A percentile compares a stretch with the other conserved stretches of the same genome.
Evolutionary conservation across 352 stramenopile genomes (phyloP).

Genomic region (Pythium catenulatum): DNA sequence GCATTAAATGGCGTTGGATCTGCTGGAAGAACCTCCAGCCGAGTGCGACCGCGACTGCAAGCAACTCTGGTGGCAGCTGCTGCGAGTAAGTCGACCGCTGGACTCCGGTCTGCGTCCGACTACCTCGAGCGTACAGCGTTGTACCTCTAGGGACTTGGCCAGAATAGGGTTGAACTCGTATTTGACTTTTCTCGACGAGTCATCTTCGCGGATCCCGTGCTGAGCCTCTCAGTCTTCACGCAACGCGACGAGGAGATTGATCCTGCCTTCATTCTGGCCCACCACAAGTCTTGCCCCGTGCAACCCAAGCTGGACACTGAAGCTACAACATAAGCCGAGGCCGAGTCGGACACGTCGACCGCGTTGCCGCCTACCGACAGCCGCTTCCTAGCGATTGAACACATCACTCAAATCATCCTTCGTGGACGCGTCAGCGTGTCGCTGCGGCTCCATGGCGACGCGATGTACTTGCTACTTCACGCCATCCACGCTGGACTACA

Average conservation of each 20-base stretch:
- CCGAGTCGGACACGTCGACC: slow-evolving; percentile 23
- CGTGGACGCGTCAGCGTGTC: slow-evolving; percentile 61
- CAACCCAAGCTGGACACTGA: neutral
- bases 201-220: slow-evolving; percentile 70
- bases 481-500: slow-evolving; percentile 75
- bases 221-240: slow-evolving; percentile 90
- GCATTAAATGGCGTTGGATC: slow-evolving; percentile 88
- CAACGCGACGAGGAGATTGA: slow-evolving; percentile 77
- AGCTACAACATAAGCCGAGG: neutral
- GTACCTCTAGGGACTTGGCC: slow-evolving; percentile 81
- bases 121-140: slow-evolving; percentile 81
- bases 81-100: neutral
- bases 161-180: slow-evolving; percentile 82
- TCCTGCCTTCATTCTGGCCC: slow-evolving; percentile 73
- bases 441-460: slow-evolving; percentile 85
- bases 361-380: slow-evolving; percentile 77
- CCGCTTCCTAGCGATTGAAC: slow-evolving; percentile 87
- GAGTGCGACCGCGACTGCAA: slow-evolving; percentile 63
- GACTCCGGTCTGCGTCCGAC: slow-evolving; percentile 66
- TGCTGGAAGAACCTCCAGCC: slow-evolving; percentile 89
- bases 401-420: slow-evolving; percentile 86
- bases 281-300: slow-evolving; percentile 82
- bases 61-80: neutral
- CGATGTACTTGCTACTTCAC: slow-evolving; percentile 88
- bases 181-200: slow-evolving; percentile 91